phyloP scores from a whole-genome alignment of 2,329 filamentous ascomycete species.

The Exserohilum turcica region DNA sequence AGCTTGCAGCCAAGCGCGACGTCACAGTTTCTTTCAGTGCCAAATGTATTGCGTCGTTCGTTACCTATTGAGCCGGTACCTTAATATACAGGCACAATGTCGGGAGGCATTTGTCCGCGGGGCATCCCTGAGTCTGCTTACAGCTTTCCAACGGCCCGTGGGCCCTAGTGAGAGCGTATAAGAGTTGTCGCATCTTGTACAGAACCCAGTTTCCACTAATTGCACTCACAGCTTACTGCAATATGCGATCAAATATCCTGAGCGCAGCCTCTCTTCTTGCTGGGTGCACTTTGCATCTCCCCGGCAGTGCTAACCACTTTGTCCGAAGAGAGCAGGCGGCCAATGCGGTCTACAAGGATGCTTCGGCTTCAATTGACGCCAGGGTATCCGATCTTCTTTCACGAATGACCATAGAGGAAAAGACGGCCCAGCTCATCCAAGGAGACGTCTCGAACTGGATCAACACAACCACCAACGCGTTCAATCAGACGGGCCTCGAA shows the following conservation, averaged over 20 bases:
- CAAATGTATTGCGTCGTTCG: constrained; percentile 5
- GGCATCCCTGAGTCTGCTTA: not conserved
- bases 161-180: constrained; percentile 15
- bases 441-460: constrained; percentile 76
- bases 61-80: constrained; percentile 11
- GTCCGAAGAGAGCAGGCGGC: constrained; percentile 33
- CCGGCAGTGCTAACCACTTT: constrained; percentile 31
- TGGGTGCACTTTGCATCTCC: constrained; percentile 20
- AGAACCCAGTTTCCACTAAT: not conserved
- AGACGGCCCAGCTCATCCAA: constrained; percentile 67
- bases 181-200: constrained; percentile 11
- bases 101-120: constrained; percentile 24
- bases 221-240: not conserved
- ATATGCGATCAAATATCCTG: not conserved
- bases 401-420: constrained; percentile 76
- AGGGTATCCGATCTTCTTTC: constrained; percentile 70
- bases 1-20: not conserved
- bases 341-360: constrained; percentile 63
- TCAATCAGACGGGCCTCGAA: constrained; percentile 69
- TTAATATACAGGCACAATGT: constrained; percentile 18
- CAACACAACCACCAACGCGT: constrained; percentile 67
- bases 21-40: not conserved
- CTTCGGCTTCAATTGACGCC: constrained; percentile 65
- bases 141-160: constrained; percentile 5
- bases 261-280: constrained; percentile 18